Conservation (phyloP, 1,284 basidiomycete species). For the Marasmius fiardii region DNA sequence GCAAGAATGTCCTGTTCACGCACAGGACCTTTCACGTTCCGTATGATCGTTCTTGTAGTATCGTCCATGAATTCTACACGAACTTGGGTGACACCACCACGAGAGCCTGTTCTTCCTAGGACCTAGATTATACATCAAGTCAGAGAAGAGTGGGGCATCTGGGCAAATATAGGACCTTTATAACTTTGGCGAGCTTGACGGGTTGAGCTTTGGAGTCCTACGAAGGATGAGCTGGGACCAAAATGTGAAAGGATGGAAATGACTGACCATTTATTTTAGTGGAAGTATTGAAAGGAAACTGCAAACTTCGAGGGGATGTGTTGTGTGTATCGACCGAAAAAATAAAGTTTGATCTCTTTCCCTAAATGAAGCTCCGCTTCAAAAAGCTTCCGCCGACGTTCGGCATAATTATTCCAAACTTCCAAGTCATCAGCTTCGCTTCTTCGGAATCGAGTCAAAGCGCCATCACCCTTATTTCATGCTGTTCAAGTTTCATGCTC, state of each 20-base stretch:
- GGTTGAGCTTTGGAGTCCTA: constrained; percentile 71
- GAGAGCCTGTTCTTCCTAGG: constrained; percentile 97
- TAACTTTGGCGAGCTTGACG: constrained; percentile 95
- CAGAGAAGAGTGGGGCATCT: not conserved
- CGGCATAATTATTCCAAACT: not conserved
- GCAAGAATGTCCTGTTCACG: constrained; percentile 97
- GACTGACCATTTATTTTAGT: constrained; percentile 35
- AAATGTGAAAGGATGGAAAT: not conserved
- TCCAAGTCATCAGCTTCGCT: not conserved
- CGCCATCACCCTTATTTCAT: not conserved
- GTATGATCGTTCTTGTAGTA: constrained; percentile 92
- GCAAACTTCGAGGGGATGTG: constrained; percentile 6
- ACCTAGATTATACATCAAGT: constrained; percentile 57
- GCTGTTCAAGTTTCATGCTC: not conserved
- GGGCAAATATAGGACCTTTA: constrained; percentile 63
- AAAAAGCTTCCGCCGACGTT: not conserved
- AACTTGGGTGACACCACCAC: constrained; percentile 99
- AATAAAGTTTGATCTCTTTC: not conserved
- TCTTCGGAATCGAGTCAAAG: not conserved
- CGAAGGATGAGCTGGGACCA: not conserved
- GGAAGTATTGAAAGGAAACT: constrained; percentile 16
- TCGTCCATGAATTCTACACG: constrained; percentile 99
- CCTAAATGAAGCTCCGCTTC: not conserved
- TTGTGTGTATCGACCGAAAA: not conserved
- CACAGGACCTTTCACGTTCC: constrained; percentile 99